Conservation (phyloP, 2,329 filamentous ascomycete species). For the Monilinia aucupariae region DNA sequence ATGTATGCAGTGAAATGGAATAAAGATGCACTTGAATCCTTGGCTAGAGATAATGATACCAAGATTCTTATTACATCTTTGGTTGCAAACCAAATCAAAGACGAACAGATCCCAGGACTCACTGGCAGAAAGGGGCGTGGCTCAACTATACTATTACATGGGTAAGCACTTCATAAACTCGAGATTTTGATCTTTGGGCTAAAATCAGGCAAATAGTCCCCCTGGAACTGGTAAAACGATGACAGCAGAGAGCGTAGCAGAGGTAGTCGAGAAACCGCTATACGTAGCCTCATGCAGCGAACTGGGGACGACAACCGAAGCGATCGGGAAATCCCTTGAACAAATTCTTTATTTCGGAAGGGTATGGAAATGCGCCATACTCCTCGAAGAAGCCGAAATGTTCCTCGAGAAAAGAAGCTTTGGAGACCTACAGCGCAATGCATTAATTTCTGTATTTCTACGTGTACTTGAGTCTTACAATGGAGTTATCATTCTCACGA, state of each 20-base stretch:
- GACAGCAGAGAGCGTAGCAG: conserved; percentile 14
- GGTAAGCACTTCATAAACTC: neutral
- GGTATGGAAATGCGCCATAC: conserved; percentile 13
- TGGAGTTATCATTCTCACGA: conserved; percentile 40
- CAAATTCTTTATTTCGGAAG: conserved; percentile 11
- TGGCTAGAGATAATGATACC: conserved; percentile 6
- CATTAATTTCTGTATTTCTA: conserved; percentile 32
- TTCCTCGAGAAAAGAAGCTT: conserved; percentile 12
- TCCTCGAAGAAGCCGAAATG: conserved; percentile 14
- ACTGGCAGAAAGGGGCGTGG: conserved; percentile 5
- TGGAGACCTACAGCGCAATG: conserved; percentile 12
- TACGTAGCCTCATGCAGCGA: conserved; percentile 11
- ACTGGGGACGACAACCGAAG: conserved; percentile 6
- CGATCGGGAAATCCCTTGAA: neutral
- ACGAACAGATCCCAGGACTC: neutral
- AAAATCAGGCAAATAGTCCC: neutral
- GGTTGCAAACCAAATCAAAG: conserved; percentile 14
- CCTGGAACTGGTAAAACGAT: conserved; percentile 15
- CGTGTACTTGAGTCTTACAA: conserved; percentile 39
- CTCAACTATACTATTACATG: conserved; percentile 12
- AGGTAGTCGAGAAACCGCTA: conserved; percentile 8
- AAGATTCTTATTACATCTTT: conserved; percentile 12
- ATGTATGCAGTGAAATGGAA: conserved; percentile 15
- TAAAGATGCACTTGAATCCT: conserved; percentile 13
- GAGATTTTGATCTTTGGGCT: neutral